Conservation (phyloP, 805 yeast species). For the Priceomyces medius region DNA sequence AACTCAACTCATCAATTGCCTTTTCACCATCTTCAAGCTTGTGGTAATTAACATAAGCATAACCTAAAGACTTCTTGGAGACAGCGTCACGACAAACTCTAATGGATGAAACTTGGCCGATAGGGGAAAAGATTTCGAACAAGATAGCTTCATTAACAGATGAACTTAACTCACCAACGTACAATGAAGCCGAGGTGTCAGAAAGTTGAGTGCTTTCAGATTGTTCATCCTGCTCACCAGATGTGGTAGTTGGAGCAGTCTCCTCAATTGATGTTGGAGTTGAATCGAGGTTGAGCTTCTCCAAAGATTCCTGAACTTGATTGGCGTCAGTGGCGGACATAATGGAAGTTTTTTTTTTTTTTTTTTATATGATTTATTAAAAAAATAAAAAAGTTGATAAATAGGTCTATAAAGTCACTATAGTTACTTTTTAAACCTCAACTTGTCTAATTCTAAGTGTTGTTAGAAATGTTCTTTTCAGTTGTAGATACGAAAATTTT, state of each 20-base stretch:
- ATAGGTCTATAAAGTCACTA: constrained; percentile 9
- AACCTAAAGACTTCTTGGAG: constrained; percentile 94
- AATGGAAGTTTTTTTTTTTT: constrained; percentile 12
- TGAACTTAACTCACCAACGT: constrained; percentile 96
- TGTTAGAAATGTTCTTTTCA: constrained; percentile 1
- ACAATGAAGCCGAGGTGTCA: constrained; percentile 77
- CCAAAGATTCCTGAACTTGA: constrained; percentile 47
- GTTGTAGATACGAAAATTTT: constrained; percentile 11
- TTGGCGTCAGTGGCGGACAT: constrained; percentile 38
- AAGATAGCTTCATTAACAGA: constrained; percentile 90
- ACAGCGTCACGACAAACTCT: constrained; percentile 99
- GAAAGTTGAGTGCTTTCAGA: constrained; percentile 40
- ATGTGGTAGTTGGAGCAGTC: constrained; percentile 26
- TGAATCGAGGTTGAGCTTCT: constrained; percentile 45
- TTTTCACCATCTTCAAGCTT: constrained; percentile 84
- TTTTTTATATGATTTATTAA: constrained; percentile 13
- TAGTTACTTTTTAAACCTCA: constrained; percentile 4
- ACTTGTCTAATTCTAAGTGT: constrained; percentile 2
- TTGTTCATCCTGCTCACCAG: constrained; percentile 31
- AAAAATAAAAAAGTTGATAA: constrained; percentile 7
- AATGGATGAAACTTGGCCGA: constrained; percentile 94
- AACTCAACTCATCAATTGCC: constrained; percentile 95
- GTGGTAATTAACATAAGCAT: constrained; percentile 97
- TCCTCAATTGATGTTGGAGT: constrained; percentile 27
- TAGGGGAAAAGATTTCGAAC: constrained; percentile 90